Evolutionary conservation across 345 rosid genomes (phyloP), one percentile per base, ranked within the genome.

Genomic region (Alliaria petiolata): DNA sequence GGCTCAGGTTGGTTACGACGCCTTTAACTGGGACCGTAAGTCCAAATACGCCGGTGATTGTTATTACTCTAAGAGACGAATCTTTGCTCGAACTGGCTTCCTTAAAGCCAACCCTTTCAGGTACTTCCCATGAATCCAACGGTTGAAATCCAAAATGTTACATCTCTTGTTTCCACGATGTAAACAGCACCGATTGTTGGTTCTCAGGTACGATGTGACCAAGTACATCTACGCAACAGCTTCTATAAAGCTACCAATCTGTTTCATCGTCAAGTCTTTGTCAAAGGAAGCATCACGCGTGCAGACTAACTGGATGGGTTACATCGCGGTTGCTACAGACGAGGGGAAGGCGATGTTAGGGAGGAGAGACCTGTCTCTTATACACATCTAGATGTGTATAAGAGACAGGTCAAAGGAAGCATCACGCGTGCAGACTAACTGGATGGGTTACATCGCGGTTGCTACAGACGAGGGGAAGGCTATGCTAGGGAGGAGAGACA

Each of bases 201-300:
- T 44, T 52, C 34, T 35, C 57, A 78, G 74, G 75, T 78, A 78
- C 50, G 3, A 43, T n/a, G 78, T 81, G 46, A 81, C 86, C 10
- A 84, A 83, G 83, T 89, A 71, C 81, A 62, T 86, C 25, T 89
- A 84, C 50, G 90, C 91, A 16, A 86, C 87, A 15, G 83, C 91
- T 35, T 12, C 70, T 1, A 4, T 81, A 31, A 55, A 72, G 3
- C 28, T 86, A 49, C 83, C 88, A 8, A 49, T 55, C 22, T 36
- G 68, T 33, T 84, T 77, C 57, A 44, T 86, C 12, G 12, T 86
- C 49, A 74, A 52, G 69, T 63, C 85, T 17, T 44, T 66, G 35
- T 76, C 84, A 4, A 64, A 55, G 43, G 77, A 83, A 8, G 75
- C 78, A 4, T 67, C 83, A 53, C 40, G 14, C 20, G 81, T 56